These are phyloP conservation scores for Carnegiea gigantea DNA, from an alignment of 179 eudicot genomes.

Conservation along the genomic window DNA sequence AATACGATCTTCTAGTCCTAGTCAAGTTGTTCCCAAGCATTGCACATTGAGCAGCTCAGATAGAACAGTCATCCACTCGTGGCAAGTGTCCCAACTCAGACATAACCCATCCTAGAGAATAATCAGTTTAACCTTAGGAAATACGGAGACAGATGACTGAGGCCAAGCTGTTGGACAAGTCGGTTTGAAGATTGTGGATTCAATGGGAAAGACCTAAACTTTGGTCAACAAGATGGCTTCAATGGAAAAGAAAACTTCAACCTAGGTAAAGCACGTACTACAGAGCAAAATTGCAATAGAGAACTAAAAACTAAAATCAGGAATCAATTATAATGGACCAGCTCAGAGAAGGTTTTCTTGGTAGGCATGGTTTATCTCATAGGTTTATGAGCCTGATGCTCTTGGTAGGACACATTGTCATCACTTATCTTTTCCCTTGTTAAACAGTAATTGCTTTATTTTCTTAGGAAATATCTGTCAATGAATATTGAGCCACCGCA, in stretches of 20 bases:
- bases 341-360: not conserved
- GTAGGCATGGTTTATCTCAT: too few species aligned
- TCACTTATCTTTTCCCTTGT: not conserved
- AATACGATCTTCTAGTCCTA: not conserved
- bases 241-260: not conserved
- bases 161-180: not conserved
- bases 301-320: not conserved
- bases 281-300: not conserved
- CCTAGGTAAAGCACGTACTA: not conserved
- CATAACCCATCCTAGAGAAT: not conserved
- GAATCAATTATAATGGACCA: not conserved
- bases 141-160: not conserved
- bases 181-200: not conserved
- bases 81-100: not conserved
- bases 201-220: not conserved
- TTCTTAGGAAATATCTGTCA: not conserved
- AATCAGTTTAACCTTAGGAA: not conserved
- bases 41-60: not conserved
- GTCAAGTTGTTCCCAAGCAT: not conserved
- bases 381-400: too few species aligned
- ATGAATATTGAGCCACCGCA: not conserved
- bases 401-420: not conserved
- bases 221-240: not conserved
- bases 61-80: not conserved
- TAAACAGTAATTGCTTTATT: not conserved